A percentile compares a stretch with the other conserved stretches of the same genome.
Evolutionary conservation across 805 yeast genomes (phyloP).

Genomic region (Cyberlindnera samutprakarnensis): DNA sequence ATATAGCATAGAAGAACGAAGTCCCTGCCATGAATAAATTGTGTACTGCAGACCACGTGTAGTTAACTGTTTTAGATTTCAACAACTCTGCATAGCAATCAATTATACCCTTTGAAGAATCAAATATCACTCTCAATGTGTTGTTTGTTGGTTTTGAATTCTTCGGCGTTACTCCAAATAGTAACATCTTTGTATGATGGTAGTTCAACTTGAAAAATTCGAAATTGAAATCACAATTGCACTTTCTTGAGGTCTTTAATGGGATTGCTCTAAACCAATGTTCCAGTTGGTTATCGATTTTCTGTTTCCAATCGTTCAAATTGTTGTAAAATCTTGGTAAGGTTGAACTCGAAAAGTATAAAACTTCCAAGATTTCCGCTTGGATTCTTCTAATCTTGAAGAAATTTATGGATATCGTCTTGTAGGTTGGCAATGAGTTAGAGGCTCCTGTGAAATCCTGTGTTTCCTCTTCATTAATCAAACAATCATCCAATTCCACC

Average conservation of each 20-base stretch:
- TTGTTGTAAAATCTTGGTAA: slow-evolving; percentile 54
- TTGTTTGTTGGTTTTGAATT: slow-evolving; percentile 43
- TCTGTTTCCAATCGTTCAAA: slow-evolving; percentile 56
- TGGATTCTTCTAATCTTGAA: slow-evolving; percentile 68
- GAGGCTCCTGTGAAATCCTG: slow-evolving; percentile 32
- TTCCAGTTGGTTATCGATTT: slow-evolving; percentile 44
- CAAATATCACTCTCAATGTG: slow-evolving; percentile 50
- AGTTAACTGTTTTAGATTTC: slow-evolving; percentile 55
- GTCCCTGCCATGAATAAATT: slow-evolving; percentile 86
- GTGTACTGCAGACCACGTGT: slow-evolving; percentile 92
- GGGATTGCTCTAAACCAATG: slow-evolving; percentile 50
- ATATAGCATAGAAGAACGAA: slow-evolving; percentile 70
- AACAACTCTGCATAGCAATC: slow-evolving; percentile 52
- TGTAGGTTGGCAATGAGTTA: slow-evolving; percentile 51
- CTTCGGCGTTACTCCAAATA: slow-evolving; percentile 76
- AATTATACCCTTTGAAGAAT: slow-evolving; percentile 62
- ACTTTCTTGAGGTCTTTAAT: slow-evolving; percentile 48
- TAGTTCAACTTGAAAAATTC: slow-evolving; percentile 70
- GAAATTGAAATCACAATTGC: slow-evolving; percentile 69
- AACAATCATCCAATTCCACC: slow-evolving; percentile 64
- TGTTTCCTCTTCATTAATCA: slow-evolving; percentile 33
- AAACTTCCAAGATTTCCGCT: slow-evolving; percentile 62
- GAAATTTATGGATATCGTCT: slow-evolving; percentile 58
- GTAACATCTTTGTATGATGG: slow-evolving; percentile 60
- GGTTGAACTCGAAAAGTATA: slow-evolving; percentile 62